A percentile compares a stretch with the other conserved stretches of the same genome.
These are phyloP conservation scores for Gamsiella multidivaricata DNA, from an alignment of 192 early-diverging fungal genomes.

Conservation along the genomic window DNA sequence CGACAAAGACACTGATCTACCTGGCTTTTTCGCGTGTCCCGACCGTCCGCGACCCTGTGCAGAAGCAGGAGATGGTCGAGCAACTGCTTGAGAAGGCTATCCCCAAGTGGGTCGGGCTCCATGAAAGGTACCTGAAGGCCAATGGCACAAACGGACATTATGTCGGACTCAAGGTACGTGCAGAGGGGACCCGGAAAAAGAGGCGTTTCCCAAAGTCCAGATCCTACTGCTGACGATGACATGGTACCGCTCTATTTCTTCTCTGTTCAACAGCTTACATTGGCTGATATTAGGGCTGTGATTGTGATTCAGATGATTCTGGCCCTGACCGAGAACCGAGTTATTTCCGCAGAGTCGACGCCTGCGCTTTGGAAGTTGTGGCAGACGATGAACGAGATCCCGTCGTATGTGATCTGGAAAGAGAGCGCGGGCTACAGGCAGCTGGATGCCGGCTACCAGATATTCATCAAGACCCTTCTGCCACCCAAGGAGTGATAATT, in stretches of 20 bases:
- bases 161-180: too few species aligned
- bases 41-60: neutral
- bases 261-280: neutral
- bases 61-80: neutral
- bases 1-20: neutral
- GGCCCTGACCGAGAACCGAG: neutral
- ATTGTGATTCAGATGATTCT: neutral
- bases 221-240: too few species aligned
- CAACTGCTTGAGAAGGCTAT: neutral
- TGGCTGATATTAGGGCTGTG: conserved; percentile 1
- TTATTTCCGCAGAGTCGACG: neutral
- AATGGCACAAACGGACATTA: neutral
- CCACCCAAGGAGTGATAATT: neutral
- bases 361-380: conserved; percentile 6
- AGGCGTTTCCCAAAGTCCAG: too few species aligned
- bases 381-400: neutral
- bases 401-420: neutral
- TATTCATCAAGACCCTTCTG: neutral
- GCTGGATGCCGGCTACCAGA: neutral
- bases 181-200: too few species aligned
- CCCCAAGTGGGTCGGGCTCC: neutral
- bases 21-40: neutral
- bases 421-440: neutral
- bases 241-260: neutral
- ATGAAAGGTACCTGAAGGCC: neutral